Base-by-base conservation (phyloP, 805 yeast species). In the Spathaspora sp. region DNA sequence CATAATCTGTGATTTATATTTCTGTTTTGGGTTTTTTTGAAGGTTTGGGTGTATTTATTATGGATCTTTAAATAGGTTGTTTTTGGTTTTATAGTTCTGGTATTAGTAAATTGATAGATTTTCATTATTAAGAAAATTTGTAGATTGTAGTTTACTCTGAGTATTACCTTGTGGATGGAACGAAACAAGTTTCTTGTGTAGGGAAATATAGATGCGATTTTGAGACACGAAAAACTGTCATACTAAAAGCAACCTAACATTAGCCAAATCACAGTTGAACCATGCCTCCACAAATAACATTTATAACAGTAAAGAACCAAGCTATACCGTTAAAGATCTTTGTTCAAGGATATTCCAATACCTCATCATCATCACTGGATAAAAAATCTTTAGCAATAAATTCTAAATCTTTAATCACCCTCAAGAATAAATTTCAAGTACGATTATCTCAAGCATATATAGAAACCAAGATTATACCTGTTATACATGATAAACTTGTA, bases 281-380 rank as follows among this genome's bases (percentile, higher is more conserved):
- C 23, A 55, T 55, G 58, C 58, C 58, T 28, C 58, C 58, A 3
- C 58, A 55, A 28, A 50, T 55, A 12, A 46, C 52, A 29, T 55
- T 55, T 39, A 12, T 55, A n/a, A 50, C 47, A 28, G 16, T 55
- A 2, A n/a, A 49, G 16, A 19, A 32, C 17, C 31, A 49, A 29
- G 35, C 54, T 2, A 45, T 53, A 3, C 58, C 58, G 17, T 16
- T 55, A 2, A 55, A 55, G 29, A 42, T 55, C 11, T 55, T 55
- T 42, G 47, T 55, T 2, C 26, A 35, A 32, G 31, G 42, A 2
- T 38, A 43, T 14, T n/a, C 42, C 32, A 29, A 20, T 8, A 40
- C 48, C 1, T 23, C 47, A n/a, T 17, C 48, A 10, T 32, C 43
- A 9, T 35, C 52, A 28, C 5, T 11, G 12, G n/a, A 8, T 1